phyloP scores from a whole-genome alignment of 768 basidiomycete genomes.

The Wakefieldia striispora region DNA sequence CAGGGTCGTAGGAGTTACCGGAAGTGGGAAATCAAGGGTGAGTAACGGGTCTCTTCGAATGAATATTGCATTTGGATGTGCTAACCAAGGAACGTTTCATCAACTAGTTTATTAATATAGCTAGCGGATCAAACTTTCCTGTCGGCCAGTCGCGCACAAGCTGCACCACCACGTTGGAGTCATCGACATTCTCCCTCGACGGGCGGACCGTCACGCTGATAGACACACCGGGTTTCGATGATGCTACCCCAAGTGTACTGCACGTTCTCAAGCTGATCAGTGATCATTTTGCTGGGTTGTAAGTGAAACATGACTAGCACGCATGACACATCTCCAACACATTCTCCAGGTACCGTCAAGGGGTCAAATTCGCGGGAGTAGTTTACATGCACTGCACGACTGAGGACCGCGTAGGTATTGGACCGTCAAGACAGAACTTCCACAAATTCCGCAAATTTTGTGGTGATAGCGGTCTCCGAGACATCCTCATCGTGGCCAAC shows the following conservation, averaged over 20 bases:
- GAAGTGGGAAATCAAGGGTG: conserved; percentile 34
- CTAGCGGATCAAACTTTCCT: conserved; percentile 45
- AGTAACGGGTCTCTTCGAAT: not conserved
- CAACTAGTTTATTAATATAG: conserved; percentile 46
- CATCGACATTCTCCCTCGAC: conserved; percentile 42
- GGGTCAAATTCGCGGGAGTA: conserved; percentile 42
- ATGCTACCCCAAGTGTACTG: conserved; percentile 42
- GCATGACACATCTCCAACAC: too few species aligned
- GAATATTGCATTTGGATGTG: not conserved
- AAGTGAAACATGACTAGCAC: not conserved
- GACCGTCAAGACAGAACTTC: conserved; percentile 44
- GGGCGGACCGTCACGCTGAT: conserved; percentile 45
- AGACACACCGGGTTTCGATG: conserved; percentile 61
- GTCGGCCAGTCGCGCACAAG: conserved; percentile 41
- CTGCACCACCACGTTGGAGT: conserved; percentile 42
- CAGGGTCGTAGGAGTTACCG: conserved; percentile 32
- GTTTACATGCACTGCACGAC: conserved; percentile 50
- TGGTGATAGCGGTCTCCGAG: conserved; percentile 43
- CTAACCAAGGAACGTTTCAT: conserved; percentile 2
- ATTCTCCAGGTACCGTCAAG: conserved; percentile 18
- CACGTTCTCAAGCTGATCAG: conserved; percentile 48
- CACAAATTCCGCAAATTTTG: conserved; percentile 49
- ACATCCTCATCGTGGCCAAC: conserved; percentile 48
- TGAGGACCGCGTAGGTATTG: conserved; percentile 40
- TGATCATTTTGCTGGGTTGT: conserved; percentile 24